Base-by-base conservation (phyloP, 768 basidiomycete genomes). In the Collybiopsis luxurians region DNA sequence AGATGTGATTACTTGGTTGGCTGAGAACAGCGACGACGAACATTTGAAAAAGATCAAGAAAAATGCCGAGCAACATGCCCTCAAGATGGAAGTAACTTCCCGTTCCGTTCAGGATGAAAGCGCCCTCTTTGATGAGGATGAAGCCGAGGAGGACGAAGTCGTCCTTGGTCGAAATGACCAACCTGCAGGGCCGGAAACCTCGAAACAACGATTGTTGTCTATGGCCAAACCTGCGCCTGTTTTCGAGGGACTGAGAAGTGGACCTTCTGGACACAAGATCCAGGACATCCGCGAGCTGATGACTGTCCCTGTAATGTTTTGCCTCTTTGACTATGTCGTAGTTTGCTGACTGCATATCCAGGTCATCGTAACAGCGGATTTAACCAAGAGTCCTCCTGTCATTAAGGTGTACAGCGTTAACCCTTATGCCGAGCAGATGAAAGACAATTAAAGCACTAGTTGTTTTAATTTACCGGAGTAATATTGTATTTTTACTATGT, bases 351-450 rank as follows among this genome's bases (percentile, higher is more conserved):
- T 34, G 53, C 34, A 47, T 59, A 39, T 57, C 2, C 63, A 94
- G 92, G 93, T 95, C 63, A 95, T 97, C 66, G 87, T 97, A 63
- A 95, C 94, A 40, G 93, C 93, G 30, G 95, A 98, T 70, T 74
- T 96, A 63, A 93, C 92, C 60, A 97, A 96, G 83, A 93, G 90
- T 63, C 95, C 95, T 39, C 95, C 95, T 3, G 92, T 98, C 66
- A 90, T 98, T 79, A 95, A 97, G 73, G 94, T 98, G 56, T 95
- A 95, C 79, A 94, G 92, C 65, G 90, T 94, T 66, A 95, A 95
- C 68, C 94, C 94, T 7, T 95, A 91, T 70, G 87, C 91, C 40
- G 80, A 81, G 59, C 72, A 75, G 61, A 82, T 81, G 71, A 77
- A 77, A 69, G 21, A 46, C 17, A 51, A 51, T 26, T 51, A 17